Percentiles rank a stretch among this genome's conserved stretches.
phyloP scores from a whole-genome alignment of 2,329 filamentous ascomycete genomes.

The Aschersonia sp. region DNA sequence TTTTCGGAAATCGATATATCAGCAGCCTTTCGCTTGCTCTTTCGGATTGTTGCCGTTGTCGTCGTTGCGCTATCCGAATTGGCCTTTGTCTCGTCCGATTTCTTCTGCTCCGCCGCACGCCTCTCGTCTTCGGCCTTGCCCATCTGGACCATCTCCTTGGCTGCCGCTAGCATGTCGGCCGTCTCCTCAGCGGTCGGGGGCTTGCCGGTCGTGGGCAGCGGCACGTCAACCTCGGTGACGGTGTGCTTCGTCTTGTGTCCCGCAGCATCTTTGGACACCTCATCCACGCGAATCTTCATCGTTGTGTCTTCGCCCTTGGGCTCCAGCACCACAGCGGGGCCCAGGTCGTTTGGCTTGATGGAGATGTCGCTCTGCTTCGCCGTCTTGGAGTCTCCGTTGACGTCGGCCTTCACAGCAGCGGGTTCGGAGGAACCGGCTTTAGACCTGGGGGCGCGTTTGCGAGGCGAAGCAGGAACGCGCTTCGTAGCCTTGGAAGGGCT shows the following conservation, averaged over 20 bases:
- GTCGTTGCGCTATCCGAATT: slow-evolving; percentile 16
- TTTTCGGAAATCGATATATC: slow-evolving; percentile 56
- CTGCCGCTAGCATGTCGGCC: slow-evolving; percentile 69
- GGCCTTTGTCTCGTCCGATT: slow-evolving; percentile 20
- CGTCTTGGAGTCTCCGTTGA: slow-evolving; percentile 16
- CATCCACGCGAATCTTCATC: slow-evolving; percentile 56
- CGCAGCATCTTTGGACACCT: slow-evolving; percentile 35
- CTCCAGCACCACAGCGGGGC: slow-evolving; percentile 32
- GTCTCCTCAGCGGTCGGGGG: slow-evolving; percentile 66
- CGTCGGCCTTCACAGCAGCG: slow-evolving; percentile 10
- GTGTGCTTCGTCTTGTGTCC: slow-evolving; percentile 57
- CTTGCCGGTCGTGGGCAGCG: slow-evolving; percentile 41
- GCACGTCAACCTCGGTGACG: slow-evolving; percentile 62
- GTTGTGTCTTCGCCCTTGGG: slow-evolving; percentile 41
- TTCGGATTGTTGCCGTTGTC: slow-evolving; percentile 25
- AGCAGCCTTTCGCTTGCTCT: slow-evolving; percentile 59
- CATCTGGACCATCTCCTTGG: slow-evolving; percentile 75
- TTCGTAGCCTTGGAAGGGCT: slow-evolving; percentile 38
- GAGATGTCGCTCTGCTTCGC: slow-evolving; percentile 18
- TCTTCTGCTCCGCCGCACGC: slow-evolving; percentile 23
- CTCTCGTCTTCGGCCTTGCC: slow-evolving; percentile 32
- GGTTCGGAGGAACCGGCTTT: slow-evolving; percentile 24
- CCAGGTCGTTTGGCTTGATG: slow-evolving; percentile 32
- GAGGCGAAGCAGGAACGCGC: slow-evolving; percentile 34
- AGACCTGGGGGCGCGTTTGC: slow-evolving; percentile 35